phyloP scores from a whole-genome alignment of 805 yeast species.

The Suhomyces emberorum region DNA sequence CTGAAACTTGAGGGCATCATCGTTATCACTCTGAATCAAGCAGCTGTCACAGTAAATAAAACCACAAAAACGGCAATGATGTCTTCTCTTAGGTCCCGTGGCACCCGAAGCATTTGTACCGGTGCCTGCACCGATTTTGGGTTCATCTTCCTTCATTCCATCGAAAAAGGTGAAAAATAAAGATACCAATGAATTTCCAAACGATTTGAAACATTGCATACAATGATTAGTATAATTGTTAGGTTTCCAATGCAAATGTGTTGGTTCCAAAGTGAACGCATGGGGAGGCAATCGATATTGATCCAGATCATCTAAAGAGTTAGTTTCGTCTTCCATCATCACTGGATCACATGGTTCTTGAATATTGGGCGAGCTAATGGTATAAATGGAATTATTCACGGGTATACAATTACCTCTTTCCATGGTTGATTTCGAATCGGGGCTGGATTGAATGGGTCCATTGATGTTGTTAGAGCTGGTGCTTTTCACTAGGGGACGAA shows the following conservation, averaged over 20 bases:
- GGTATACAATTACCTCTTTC: not conserved
- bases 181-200: conserved; percentile 20
- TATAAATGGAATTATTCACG: conserved; percentile 3
- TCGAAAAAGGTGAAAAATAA: conserved; percentile 8
- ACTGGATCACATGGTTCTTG: not conserved
- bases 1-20: conserved; percentile 5
- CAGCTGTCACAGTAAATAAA: conserved; percentile 37
- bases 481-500: conserved; percentile 39
- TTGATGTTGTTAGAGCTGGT: not conserved
- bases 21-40: conserved; percentile 11
- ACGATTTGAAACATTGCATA: conserved; percentile 36
- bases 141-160: conserved; percentile 2
- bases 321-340: not conserved
- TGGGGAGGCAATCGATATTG: not conserved
- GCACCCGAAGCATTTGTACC: not conserved
- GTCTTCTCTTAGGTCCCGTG: conserved; percentile 20
- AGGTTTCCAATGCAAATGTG: conserved; percentile 53
- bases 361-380: conserved; percentile 6
- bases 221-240: conserved; percentile 41
- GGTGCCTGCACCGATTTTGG: not conserved
- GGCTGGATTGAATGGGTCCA: not conserved
- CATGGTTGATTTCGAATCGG: not conserved
- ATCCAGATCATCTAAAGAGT: not conserved
- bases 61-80: conserved; percentile 55
- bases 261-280: conserved; percentile 35